Evolutionary conservation across 371 early-diverging fungal genomes (phyloP), one percentile per base, ranked within the genome.

Genomic region (Mortierella sp.): DNA sequence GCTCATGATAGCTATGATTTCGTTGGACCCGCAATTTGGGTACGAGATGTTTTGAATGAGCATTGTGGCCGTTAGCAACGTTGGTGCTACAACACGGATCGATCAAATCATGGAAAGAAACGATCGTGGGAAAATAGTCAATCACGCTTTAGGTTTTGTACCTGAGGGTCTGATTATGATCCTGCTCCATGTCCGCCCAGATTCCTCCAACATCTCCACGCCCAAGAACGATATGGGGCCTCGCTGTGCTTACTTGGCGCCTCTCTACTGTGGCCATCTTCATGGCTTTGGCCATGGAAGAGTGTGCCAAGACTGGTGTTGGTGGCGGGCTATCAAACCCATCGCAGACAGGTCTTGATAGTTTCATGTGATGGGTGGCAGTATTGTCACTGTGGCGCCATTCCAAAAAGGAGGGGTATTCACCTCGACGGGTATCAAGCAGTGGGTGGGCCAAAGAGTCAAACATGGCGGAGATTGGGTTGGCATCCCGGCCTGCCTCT

Each of bases 81-180:
- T n/a, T n/a, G n/a, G n/a, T n/a, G n/a, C n/a, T n/a, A n/a, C n/a
- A n/a, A n/a, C n/a, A n/a, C n/a, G n/a, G n/a, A n/a, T n/a, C n/a
- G n/a, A n/a, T n/a, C n/a, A n/a, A n/a, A n/a, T n/a, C n/a, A n/a
- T n/a, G n/a, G n/a, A n/a, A n/a, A n/a, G n/a, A n/a, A n/a, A n/a
- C n/a, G n/a, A n/a, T n/a, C n/a, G n/a, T n/a, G n/a, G n/a, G n/a
- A n/a, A n/a, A n/a, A n/a, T 3, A 28, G 9, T 45, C 23, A 21
- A 16, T 24, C 31, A 38, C 18, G 19, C 50, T 4, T 50, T 45
- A 7, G 21, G 24, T 43, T 12, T 24, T 3, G 3, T 78, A 72
- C 79, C 79, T 79, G 39, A 79, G 68, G 5, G 79, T 79, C 45
- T 69, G 68, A 18, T 66, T 72, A 38, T 71, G 67, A 16, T 71